Evolutionary conservation across 345 rosid genomes (phyloP).

Genomic region (Diplotaxis tenuifolia): DNA sequence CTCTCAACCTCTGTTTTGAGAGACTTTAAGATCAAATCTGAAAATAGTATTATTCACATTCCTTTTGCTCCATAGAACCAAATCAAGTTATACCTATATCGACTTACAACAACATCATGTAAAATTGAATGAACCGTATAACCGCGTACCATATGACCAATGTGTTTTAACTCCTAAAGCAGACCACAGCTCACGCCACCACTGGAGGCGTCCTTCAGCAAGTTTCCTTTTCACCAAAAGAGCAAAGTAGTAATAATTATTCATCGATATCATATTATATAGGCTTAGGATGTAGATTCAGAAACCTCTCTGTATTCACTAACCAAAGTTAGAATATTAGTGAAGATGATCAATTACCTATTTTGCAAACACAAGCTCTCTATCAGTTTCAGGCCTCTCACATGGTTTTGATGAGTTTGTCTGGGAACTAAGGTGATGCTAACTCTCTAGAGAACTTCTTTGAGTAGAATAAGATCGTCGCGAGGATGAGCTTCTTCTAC

Average conservation of each 20-base stretch:
- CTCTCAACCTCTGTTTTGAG: neutral
- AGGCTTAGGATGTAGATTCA: neutral
- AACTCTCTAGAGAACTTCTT: conserved; percentile 50
- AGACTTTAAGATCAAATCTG: conserved; percentile 2
- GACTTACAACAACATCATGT: conserved; percentile 24
- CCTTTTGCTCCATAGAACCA: conserved; percentile 13
- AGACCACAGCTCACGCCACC: conserved; percentile 20
- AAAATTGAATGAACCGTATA: conserved; percentile 15
- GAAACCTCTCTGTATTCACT: neutral
- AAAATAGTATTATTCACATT: conserved; percentile 18
- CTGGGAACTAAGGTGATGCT: neutral
- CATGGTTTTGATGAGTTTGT: conserved; percentile 8
- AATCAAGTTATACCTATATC: conserved; percentile 18
- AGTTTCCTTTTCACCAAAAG: conserved; percentile 14
- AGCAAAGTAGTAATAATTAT: neutral
- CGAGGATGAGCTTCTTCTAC: conserved; percentile 89
- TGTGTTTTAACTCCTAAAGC: neutral
- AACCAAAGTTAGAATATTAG: neutral
- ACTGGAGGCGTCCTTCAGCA: conserved; percentile 23
- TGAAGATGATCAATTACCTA: conserved; percentile 29
- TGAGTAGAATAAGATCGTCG: conserved; percentile 61
- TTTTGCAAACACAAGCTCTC: conserved; percentile 19
- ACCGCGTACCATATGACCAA: conserved; percentile 20
- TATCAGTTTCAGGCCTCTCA: conserved; percentile 18
- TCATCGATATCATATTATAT: neutral